Conservation (phyloP, 768 basidiomycete genomes). For the Hortiboletus flavorubellus region DNA sequence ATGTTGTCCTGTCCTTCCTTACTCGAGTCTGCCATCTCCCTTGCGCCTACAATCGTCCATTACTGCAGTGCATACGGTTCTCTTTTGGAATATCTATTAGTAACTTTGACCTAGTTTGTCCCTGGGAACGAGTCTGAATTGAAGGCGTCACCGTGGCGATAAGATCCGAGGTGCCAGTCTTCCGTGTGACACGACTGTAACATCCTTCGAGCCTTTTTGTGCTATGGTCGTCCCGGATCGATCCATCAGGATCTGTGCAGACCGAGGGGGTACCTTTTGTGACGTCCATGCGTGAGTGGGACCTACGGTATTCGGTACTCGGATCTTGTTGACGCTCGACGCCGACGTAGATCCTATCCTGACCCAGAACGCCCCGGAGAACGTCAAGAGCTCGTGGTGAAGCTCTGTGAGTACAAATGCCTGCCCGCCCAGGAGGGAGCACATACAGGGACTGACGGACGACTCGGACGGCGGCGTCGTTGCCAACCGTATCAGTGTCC, state of each 20-base stretch:
- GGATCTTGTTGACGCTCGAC: not conserved
- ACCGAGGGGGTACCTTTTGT: constrained; percentile 91
- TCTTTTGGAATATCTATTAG: constrained; percentile 17
- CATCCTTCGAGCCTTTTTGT: too few relatives aligned
- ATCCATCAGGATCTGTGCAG: constrained; percentile 83
- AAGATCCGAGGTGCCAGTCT: not conserved
- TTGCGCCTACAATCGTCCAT: constrained; percentile 3
- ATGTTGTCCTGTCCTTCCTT: constrained; percentile 25
- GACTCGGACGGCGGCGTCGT: not conserved
- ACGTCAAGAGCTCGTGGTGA: constrained; percentile 82
- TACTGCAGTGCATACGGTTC: constrained; percentile 18
- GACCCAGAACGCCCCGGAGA: constrained; percentile 59
- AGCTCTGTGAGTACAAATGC: constrained; percentile 57
- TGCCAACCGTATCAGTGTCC: constrained; percentile 70
- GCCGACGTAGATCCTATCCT: constrained; percentile 58
- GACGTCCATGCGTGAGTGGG: constrained; percentile 74
- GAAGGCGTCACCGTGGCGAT: constrained; percentile 10
- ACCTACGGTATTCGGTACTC: not conserved
- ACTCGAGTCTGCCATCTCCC: not conserved
- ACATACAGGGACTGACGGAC: not conserved
- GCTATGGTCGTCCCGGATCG: constrained; percentile 52
- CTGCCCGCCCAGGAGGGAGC: too few relatives aligned
- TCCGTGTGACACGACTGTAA: not conserved
- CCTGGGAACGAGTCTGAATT: constrained; percentile 4
- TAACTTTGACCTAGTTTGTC: not conserved